phyloP scores from a whole-genome alignment of 1,284 basidiomycete species.

The Ustilago xerochloae region DNA sequence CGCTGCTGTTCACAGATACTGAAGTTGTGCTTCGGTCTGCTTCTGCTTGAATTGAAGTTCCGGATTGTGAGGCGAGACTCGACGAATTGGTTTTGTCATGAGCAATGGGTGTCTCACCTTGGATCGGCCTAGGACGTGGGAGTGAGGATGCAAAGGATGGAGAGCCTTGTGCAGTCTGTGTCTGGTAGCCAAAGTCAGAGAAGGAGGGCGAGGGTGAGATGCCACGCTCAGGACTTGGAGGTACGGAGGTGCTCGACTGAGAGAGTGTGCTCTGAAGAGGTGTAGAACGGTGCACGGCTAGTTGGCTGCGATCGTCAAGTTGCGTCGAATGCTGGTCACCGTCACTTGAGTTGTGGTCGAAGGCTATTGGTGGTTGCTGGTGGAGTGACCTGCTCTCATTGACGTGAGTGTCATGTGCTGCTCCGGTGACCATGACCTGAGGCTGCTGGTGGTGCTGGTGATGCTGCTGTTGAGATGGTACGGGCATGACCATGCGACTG shows the following conservation, averaged over 20 bases:
- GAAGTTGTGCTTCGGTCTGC: not conserved
- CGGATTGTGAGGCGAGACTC: not conserved
- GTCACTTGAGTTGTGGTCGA: constrained; percentile 1
- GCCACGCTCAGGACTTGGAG: constrained; percentile 24
- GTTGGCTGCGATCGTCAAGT: not conserved
- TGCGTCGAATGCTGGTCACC: not conserved
- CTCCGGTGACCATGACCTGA: constrained; percentile 7
- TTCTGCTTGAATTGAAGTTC: not conserved
- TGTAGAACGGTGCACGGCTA: not conserved
- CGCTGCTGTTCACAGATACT: not conserved
- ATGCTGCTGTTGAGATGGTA: constrained; percentile 14
- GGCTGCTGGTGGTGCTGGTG: constrained; percentile 23
- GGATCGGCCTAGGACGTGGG: not conserved
- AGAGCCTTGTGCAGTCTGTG: constrained; percentile 10
- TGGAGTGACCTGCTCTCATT: constrained; percentile 5
- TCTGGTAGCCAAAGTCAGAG: constrained; percentile 18
- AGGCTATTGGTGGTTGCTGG: constrained; percentile 11
- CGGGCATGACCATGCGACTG: constrained; percentile 32
- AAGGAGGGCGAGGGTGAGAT: constrained; percentile 34
- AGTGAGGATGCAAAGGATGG: constrained; percentile 2
- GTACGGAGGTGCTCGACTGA: constrained; percentile 18
- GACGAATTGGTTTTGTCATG: not conserved
- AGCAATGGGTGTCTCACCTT: not conserved
- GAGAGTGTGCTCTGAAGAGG: constrained; percentile 20
- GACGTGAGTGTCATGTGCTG: not conserved